Base-by-base conservation (phyloP, 2,329 filamentous ascomycete species). In the Phaeosphaeriaceae sp. region DNA sequence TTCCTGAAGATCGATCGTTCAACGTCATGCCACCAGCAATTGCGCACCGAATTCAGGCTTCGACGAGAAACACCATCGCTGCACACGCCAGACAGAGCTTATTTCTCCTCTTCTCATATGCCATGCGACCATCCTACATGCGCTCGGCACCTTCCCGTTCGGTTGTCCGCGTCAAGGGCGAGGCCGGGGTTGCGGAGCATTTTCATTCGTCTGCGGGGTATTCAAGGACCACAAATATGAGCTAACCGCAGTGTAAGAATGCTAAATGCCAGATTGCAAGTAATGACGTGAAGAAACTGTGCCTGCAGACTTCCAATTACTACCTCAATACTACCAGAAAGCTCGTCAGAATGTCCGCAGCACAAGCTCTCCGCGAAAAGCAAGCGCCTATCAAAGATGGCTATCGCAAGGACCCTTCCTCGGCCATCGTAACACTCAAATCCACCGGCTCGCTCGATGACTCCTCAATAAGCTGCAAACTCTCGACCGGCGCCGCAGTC, bases 331-430 rank as follows among this genome's bases (percentile, higher is more conserved):
- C 13, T 11, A 36, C 11, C 13, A 10, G 5, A 47, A 19, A 48
- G 10, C n/a, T 20, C 24, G 24, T 51, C 31, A 61, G 17, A 51
- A 75, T 74, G 72, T 67, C 71, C 24, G 58, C 66, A 54, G 62
- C 71, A 13, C 66, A 71, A 63, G 62, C 77, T 36, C 80, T 84
- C 51, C 80, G 81, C 64, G 75, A 76, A 50, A 81, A 79, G 57
- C 82, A 83, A 73, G 81, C 80, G 11, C 82, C 82, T 13, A 77
- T 83, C 53, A 84, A 84, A 69, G 76, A 80, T 15, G 61, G 67
- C 53, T 83, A 83, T 69, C 78, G 76, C 56, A 68, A 66, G 45
- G 75, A 82, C 60, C 80, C 82, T 1, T 74, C 76, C 13, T 74
- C 78, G 48, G 82, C 82, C 13, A 55, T 83, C 51, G 76, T 83